Conservation (phyloP, 2,329 filamentous ascomycete species). For the Pezicula radicicola region DNA sequence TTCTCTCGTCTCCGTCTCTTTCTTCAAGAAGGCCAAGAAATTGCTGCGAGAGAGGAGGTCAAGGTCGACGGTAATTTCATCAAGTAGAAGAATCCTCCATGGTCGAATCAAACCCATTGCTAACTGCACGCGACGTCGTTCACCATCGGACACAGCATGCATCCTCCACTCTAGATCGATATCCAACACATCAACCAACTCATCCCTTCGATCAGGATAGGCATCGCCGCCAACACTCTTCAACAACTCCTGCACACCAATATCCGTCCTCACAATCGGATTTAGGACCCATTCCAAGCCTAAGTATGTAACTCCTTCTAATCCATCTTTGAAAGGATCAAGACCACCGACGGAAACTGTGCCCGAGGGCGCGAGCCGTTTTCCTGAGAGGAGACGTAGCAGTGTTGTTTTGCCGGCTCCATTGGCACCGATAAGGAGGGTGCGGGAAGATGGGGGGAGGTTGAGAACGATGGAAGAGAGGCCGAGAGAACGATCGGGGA, state of each 20-base stretch:
- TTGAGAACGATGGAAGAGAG: constrained; percentile 70
- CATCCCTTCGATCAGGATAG: constrained; percentile 78
- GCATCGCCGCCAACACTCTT: constrained; percentile 81
- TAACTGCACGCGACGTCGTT: constrained; percentile 86
- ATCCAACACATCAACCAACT: constrained; percentile 84
- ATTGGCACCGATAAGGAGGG: constrained; percentile 92
- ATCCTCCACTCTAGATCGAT: constrained; percentile 92
- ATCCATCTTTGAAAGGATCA: constrained; percentile 86
- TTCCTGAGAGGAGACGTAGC: constrained; percentile 85
- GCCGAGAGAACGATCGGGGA: constrained; percentile 81
- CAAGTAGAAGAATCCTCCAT: constrained; percentile 86
- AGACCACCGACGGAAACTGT: constrained; percentile 76
- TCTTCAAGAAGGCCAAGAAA: constrained; percentile 82
- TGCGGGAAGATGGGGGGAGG: constrained; percentile 80
- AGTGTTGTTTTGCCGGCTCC: constrained; percentile 97
- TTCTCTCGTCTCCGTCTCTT: constrained; percentile 75
- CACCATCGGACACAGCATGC: constrained; percentile 92
- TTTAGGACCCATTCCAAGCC: constrained; percentile 98
- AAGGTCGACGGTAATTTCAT: constrained; percentile 96
- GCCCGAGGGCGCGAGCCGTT: constrained; percentile 78
- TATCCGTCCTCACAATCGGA: constrained; percentile 92
- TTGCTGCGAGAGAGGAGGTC: constrained; percentile 82
- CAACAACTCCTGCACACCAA: constrained; percentile 84
- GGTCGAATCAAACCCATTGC: constrained; percentile 93
- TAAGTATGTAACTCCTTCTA: constrained; percentile 95